Evolutionary conservation across 257 asterid species (phyloP), one percentile per base, ranked within the genome.

Genomic region (Solanum raphanifolium): DNA sequence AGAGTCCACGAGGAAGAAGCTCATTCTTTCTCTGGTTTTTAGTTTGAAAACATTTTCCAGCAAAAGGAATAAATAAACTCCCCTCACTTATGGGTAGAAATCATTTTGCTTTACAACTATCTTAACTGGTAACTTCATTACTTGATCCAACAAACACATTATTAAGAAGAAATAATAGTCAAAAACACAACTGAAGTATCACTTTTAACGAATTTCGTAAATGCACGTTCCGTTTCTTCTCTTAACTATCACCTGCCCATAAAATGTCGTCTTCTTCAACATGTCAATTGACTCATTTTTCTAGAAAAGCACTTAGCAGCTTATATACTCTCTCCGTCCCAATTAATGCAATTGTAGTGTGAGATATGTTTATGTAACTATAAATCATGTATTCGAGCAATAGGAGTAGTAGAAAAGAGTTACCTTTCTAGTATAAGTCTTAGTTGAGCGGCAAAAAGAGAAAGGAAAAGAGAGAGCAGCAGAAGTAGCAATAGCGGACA

Each of bases 401-500:
- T 58, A 58, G 2, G 25, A 58, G 23, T 48, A 48, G 60, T 48
- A 15, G 4, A 20, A 58, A 55, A 58, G 12, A 58, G 27, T 58
- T 90, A 96, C 99, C 98, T 90, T 93, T 93, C 76, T 95, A 75
- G 31, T 74, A 92, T 25, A 58, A 78, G 89, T 90, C 91, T 93
- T 95, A 13, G 93, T 78, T 23, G 98, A 93, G 31, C 94, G 93
- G 39, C 90, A 84, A 13, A 88, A 86, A 38, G 98, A 91, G 88
- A 94, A 90, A 2, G 99, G 98, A 46, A 97, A 95, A 29, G 94
- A 88, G 9, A 97, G 98, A 86, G 96, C 96, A 68, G 96, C 92
- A 88, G 98, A 96, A 8, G 98, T 90, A 62, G 99, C 98, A 92
- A 94, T 93, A 92, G 98, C 91, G 94, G 95, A 89, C 99, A 97